Evolutionary conservation across 495 filamentous ascomycete genomes (phyloP).

Genomic region (Neurospora sublineolata): DNA sequence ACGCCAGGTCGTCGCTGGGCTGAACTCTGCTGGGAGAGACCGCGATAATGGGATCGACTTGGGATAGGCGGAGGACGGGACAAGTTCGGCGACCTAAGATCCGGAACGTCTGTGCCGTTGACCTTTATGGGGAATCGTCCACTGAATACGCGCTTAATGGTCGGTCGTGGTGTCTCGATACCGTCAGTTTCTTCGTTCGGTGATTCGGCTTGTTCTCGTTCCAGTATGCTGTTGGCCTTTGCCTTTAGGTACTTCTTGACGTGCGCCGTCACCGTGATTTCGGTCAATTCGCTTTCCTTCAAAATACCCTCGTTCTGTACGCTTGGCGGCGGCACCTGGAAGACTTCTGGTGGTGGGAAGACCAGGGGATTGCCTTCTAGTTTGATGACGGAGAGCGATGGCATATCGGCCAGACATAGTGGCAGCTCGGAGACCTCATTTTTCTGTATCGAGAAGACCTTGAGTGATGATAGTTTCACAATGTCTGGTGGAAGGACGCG

Average conservation of each 20-base stretch:
- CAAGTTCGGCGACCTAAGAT: slow-evolving; percentile 53
- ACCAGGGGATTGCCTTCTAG: slow-evolving; percentile 73
- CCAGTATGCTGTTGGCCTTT: slow-evolving; percentile 33
- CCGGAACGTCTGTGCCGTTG: slow-evolving; percentile 45
- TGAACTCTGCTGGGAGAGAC: slow-evolving; percentile 60
- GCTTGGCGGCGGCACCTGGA: slow-evolving; percentile 35
- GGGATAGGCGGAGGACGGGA: slow-evolving; percentile 62
- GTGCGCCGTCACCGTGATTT: slow-evolving; percentile 55
- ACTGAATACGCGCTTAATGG: slow-evolving; percentile 59
- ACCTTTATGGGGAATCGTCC: slow-evolving; percentile 79
- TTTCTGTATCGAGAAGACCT: slow-evolving; percentile 68
- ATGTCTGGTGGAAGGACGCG: slow-evolving; percentile 67
- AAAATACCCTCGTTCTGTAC: slow-evolving; percentile 31
- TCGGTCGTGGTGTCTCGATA: slow-evolving; percentile 58
- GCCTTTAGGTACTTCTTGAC: slow-evolving; percentile 70
- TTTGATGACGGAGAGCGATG: slow-evolving; percentile 74
- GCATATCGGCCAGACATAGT: slow-evolving; percentile 75
- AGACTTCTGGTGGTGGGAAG: slow-evolving; percentile 53
- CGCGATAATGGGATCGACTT: slow-evolving; percentile 64
- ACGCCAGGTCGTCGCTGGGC: slow-evolving; percentile 54
- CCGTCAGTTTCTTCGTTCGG: slow-evolving; percentile 56
- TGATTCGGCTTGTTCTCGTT: slow-evolving; percentile 49
- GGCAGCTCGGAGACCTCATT: slow-evolving; percentile 80
- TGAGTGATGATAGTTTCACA: slow-evolving; percentile 59
- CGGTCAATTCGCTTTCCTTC: slow-evolving; percentile 43